phyloP scores from a whole-genome alignment of 306 rosid species.

The apple (Malus domestica) region ASM211411v1 NC_041793.1:18981001-18981500 shows the following conservation, averaged over 20 bases:
- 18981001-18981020: not conserved
- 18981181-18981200: not conserved
- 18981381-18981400: not conserved
- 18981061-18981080: too few relatives aligned
- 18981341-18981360: not conserved
- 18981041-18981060: too few relatives aligned
- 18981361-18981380: not conserved
- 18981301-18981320: not conserved
- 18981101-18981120: too few relatives aligned
- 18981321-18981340: conserved; percentile 5
- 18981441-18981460: not conserved
- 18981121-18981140: too few relatives aligned
- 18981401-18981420: too few relatives aligned
- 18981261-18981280: too few relatives aligned
- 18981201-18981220: not conserved
- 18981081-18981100: too few relatives aligned
- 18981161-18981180: not conserved
- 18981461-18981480: not conserved
- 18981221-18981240: not conserved
- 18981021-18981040: not conserved
- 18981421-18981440: not conserved
- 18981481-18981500: not conserved
- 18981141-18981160: not conserved
- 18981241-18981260: too few relatives aligned
- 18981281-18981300: too few relatives aligned